These are phyloP conservation scores for Salix purpurea DNA, from an alignment of 345 rosid species.

Conservation along the genomic window DNA sequence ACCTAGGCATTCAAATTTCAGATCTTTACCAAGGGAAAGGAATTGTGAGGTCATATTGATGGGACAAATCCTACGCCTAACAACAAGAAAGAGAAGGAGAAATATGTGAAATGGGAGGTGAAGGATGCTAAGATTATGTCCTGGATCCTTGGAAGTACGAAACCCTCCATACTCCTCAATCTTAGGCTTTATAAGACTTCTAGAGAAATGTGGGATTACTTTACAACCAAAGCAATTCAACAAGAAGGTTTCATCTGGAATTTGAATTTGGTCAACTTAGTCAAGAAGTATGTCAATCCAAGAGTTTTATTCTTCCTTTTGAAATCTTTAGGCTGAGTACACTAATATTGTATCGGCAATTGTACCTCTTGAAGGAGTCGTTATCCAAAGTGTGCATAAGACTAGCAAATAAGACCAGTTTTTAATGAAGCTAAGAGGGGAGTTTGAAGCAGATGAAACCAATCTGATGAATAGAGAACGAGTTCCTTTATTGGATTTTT, in stretches of 20 bases:
- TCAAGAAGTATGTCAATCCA: background rate
- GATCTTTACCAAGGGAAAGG: too few relatives aligned
- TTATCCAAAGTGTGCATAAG: background rate
- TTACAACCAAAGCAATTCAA: background rate
- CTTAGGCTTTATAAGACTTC: background rate
- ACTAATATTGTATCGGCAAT: background rate
- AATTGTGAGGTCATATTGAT: too few relatives aligned
- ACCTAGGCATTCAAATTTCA: too few relatives aligned
- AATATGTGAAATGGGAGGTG: too few relatives aligned
- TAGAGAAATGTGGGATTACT: conserved; percentile 1
- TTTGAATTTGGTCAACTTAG: background rate
- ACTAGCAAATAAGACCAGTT: background rate
- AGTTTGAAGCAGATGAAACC: too few relatives aligned
- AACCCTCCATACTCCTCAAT: background rate
- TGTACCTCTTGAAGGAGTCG: background rate
- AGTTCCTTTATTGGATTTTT: background rate
- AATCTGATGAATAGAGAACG: background rate
- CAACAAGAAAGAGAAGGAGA: too few relatives aligned
- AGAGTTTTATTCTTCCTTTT: conserved; percentile 9
- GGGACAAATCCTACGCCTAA: too few relatives aligned
- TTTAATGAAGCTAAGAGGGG: background rate
- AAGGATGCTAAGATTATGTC: conserved; percentile 5
- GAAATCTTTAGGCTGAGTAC: background rate
- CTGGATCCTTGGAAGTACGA: background rate
- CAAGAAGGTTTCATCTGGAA: background rate